Evolutionary conservation across 2,329 filamentous ascomycete species (phyloP), one percentile per base, ranked within the genome.

Genomic region (Byssoonygena ceratinophila): DNA sequence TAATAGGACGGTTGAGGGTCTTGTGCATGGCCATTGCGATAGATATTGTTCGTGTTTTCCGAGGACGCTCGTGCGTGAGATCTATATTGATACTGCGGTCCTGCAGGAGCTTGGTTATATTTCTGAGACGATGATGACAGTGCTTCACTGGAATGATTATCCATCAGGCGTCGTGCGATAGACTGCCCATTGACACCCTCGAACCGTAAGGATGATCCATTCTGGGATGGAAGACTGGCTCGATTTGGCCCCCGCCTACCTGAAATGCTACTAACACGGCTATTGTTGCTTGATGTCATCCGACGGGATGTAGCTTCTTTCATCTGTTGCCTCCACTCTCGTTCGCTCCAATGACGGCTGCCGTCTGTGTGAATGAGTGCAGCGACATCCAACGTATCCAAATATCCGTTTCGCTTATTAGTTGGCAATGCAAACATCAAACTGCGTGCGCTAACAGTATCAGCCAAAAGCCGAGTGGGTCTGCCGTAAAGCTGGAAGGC

Each of bases 361-460:
- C 85, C 87, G 2, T 88, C 79, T 2, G 84, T 83, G 57, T 85
- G 77, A 56, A 98, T 89, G 39, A 97, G 72, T 50, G 78, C 78
- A 3, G 84, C 82, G 14, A 97, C 87, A 64, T 98, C 92, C 52
- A 90, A 71, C 32, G 89, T 82, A 63, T 97, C 92, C 23, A 98
- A 72, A 63, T 97, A 97, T 0, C 91, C 90, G 62, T 94, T 94
- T 58, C 86, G 80, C 50, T 83, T 82, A 60, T 92, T 82, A 60
- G 86, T 87, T 0, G 92, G 91, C 83, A 98, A 94, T 4, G 90
- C 92, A 67, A 97, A 98, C 92, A 98, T 98, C 58, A 98, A 76
- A 53, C 92, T 94, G 43, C 88, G 81, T 3, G 86, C 76, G 68
- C 97, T 90, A 41, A 90, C 78, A 0, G 86, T 84, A 64, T 94